Evolutionary conservation across 148 eudicot genomes (phyloP).

Genomic region (Rhododendron henanense): DNA sequence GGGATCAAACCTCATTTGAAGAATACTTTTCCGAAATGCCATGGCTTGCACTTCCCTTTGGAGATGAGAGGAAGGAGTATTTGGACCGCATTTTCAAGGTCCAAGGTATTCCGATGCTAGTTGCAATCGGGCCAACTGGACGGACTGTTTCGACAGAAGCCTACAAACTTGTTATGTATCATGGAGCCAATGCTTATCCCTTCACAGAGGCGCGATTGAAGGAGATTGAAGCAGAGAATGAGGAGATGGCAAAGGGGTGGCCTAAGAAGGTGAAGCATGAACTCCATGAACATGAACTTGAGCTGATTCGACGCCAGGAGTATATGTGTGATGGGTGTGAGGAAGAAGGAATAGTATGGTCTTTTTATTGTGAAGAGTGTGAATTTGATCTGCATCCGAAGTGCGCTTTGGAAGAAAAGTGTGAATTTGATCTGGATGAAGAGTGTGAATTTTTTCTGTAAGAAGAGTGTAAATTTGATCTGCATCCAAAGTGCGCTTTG

Average conservation of each 20-base stretch:
- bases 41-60: conserved; percentile 7
- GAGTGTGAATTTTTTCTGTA: too few relatives aligned
- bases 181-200: conserved; percentile 57
- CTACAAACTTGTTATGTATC: conserved; percentile 26
- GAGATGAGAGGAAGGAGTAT: conserved; percentile 35
- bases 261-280: conserved; percentile 29
- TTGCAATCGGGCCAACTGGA: conserved; percentile 46
- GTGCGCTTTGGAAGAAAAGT: too few relatives aligned
- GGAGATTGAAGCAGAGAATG: conserved; percentile 26
- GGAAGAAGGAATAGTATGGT: conserved; percentile 14
- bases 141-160: conserved; percentile 41
- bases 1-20: not conserved
- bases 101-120: conserved; percentile 41
- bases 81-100: conserved; percentile 41
- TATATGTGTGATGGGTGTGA: conserved; percentile 15
- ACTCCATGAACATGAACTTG: not conserved
- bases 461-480: not conserved
- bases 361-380: conserved; percentile 8
- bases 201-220: conserved; percentile 45
- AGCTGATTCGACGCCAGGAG: not conserved
- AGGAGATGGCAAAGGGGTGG: conserved; percentile 24
- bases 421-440: too few relatives aligned
- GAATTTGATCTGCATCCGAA: not conserved
- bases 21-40: not conserved
- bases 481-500: conserved; percentile 14